A percentile compares a stretch with the other conserved stretches of the same genome.
Evolutionary conservation across 257 asterid species (phyloP).

Genomic region (Solanum clarkiae): DNA sequence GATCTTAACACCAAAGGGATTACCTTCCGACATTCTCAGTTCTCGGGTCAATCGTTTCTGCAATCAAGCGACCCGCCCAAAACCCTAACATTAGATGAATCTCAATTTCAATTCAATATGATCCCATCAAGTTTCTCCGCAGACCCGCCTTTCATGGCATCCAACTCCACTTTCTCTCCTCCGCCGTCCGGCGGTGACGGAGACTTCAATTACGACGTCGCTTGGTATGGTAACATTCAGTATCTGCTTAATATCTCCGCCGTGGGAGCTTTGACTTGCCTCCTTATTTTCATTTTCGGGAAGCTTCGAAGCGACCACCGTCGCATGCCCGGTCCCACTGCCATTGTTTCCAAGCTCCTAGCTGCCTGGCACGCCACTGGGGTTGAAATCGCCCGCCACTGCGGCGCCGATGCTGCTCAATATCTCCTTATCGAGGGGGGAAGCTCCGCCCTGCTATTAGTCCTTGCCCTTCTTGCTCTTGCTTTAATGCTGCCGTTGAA

Average conservation of each 20-base stretch:
- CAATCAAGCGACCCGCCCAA: conserved; percentile 2
- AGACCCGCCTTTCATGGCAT: conserved; percentile 12
- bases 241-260: conserved; percentile 86
- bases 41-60: neutral
- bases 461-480: conserved; percentile 53
- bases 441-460: conserved; percentile 56
- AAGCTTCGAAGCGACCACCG: conserved; percentile 98
- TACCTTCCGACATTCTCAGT: neutral
- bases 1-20: neutral
- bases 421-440: conserved; percentile 91
- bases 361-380: conserved; percentile 98
- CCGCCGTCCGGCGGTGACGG: conserved; percentile 50
- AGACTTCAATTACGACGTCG: conserved; percentile 30
- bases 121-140: conserved; percentile 9
- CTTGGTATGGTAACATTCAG: conserved; percentile 95
- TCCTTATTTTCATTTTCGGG: conserved; percentile 67
- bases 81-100: conserved; percentile 1
- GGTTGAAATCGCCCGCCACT: conserved; percentile 81
- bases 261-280: conserved; percentile 82
- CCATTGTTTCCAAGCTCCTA: conserved; percentile 75
- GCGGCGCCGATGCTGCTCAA: conserved; percentile 98
- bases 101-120: neutral
- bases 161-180: conserved; percentile 21
- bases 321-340: conserved; percentile 84
- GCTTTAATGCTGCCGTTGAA: conserved; percentile 64